These are phyloP conservation scores for Monilinia polystroma DNA, from an alignment of 2,329 filamentous ascomycete species.

Conservation along the genomic window DNA sequence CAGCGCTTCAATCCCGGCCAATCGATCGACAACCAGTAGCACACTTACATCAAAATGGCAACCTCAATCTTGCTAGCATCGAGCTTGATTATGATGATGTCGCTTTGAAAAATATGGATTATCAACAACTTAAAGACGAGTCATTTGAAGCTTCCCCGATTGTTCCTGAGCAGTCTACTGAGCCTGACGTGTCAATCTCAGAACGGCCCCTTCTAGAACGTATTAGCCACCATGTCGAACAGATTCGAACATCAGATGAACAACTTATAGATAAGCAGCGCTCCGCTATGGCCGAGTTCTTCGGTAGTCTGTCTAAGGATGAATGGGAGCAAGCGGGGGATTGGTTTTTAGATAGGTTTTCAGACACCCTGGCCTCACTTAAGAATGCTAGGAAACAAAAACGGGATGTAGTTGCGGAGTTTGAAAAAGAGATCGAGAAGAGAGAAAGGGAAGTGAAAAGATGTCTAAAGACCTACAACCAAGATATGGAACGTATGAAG, in stretches of 20 bases:
- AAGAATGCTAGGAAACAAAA: constrained; percentile 35
- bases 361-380: constrained; percentile 30
- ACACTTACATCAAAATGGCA: neutral
- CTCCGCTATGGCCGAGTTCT: constrained; percentile 28
- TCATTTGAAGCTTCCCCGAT: constrained; percentile 19
- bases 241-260: neutral
- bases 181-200: constrained; percentile 17
- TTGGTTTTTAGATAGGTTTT: constrained; percentile 36
- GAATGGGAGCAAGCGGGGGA: constrained; percentile 41
- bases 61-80: neutral
- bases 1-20: constrained; percentile 18
- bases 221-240: constrained; percentile 6
- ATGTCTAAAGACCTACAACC: constrained; percentile 30
- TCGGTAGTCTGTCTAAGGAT: constrained; percentile 29
- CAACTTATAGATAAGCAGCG: neutral
- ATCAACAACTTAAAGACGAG: constrained; percentile 16
- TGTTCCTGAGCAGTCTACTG: neutral
- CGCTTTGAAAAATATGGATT: constrained; percentile 16
- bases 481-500: constrained; percentile 36
- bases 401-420: constrained; percentile 29
- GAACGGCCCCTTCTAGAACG: constrained; percentile 15
- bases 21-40: neutral
- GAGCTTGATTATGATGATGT: constrained; percentile 20
- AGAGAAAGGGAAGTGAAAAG: constrained; percentile 35
- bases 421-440: constrained; percentile 35